These are phyloP conservation scores for Penicillium palitans DNA, from an alignment of 2,329 filamentous ascomycete genomes.

Conservation along the genomic window DNA sequence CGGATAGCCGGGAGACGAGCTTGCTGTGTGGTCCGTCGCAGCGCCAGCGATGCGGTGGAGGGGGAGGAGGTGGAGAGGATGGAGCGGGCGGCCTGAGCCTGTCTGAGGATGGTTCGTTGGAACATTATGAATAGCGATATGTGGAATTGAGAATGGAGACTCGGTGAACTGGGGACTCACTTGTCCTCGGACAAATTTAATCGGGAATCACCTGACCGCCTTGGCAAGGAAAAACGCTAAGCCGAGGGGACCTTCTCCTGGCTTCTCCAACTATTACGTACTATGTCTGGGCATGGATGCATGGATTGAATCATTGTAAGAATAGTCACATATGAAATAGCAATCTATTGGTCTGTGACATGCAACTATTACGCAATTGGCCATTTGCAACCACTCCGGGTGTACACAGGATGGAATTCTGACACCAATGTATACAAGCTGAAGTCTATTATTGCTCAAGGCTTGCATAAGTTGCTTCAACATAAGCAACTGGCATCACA, in stretches of 20 bases:
- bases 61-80: constrained; percentile 31
- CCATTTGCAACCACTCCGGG: too few relatives aligned
- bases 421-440: neutral
- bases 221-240: constrained; percentile 9
- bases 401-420: too few relatives aligned
- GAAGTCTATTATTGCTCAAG: neutral
- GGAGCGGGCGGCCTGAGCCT: constrained; percentile 42
- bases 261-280: constrained; percentile 1
- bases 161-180: neutral
- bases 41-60: constrained; percentile 34
- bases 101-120: constrained; percentile 45
- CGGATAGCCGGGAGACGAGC: constrained; percentile 29
- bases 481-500: too few relatives aligned
- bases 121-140: constrained; percentile 38
- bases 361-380: neutral
- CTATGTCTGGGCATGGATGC: neutral
- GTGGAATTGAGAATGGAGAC: constrained; percentile 11
- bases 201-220: constrained; percentile 9
- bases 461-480: neutral
- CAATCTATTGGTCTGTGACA: neutral
- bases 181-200: constrained; percentile 12
- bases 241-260: constrained; percentile 6
- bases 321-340: neutral
- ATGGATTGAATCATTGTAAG: neutral
- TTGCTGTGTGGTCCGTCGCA: constrained; percentile 38